Evolutionary conservation across 108 stramenopile genomes (phyloP), one percentile per base, ranked within the genome.

Genomic region (Mediolabrus comicus): DNA sequence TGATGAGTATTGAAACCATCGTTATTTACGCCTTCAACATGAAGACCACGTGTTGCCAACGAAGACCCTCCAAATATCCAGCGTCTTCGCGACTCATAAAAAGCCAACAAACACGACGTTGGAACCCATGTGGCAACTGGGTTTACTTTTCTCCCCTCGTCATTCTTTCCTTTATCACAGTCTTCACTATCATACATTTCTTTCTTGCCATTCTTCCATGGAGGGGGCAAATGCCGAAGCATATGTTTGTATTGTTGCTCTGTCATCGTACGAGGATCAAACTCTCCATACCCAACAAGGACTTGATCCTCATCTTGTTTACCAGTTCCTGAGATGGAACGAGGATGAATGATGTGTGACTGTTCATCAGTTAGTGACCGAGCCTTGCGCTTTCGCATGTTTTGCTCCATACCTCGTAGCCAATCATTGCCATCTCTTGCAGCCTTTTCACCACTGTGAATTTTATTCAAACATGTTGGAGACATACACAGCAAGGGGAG

Each of bases 31-130:
- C 91, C 91, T 28, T 92, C 87, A 4, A 92, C 86, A 55, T 75
- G 75, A 46, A 92, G 46, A 1, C 87, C 87, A 52, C 87, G 59
- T 19, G 85, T 88, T 30, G 88, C 69, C 5, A 89, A 62, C 53
- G 86, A 84, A 12, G 87, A 77, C 3, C 89, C 87, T 29, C 92
- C 92, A 81, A 90, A 92, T 28, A 92, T 85, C 92, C 89, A 92
- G 14, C 89, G 59, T 59, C 92, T 75, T 36, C 92, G 69, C 14
- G 89, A 88, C 62, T 92, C 92, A 63, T 92, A 92, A 59, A 83
- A 92, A 41, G 92, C 82, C 71, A 92, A 77, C 32, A 92, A 59
- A 41, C 92, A 90, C 12, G 71, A 65, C 10, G 65, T 55, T 14
- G 92, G 92, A 32, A 74, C 63, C 53, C n/a, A n/a, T n/a, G 59